A percentile compares a stretch with the other conserved stretches of the same genome.
Evolutionary conservation across 2,329 filamentous ascomycete genomes (phyloP).

Genomic region (Colletotrichum lentis): DNA sequence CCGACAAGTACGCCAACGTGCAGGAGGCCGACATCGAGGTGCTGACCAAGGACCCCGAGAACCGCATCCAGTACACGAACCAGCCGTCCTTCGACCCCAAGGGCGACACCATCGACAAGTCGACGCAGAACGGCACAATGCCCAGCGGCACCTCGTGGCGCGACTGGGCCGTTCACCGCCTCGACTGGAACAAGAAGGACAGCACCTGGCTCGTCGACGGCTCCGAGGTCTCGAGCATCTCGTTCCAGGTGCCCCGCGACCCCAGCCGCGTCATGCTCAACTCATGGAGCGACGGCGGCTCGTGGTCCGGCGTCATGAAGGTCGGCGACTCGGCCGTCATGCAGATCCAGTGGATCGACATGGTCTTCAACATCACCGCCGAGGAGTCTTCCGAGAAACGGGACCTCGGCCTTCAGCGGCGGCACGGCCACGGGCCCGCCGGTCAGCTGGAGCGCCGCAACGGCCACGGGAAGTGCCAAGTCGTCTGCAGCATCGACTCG

Average conservation of each 20-base stretch:
- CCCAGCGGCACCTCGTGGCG: conserved; percentile 57
- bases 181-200: conserved; percentile 65
- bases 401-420: conserved; percentile 3
- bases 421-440: conserved; percentile 20
- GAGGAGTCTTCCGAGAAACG: conserved; percentile 36
- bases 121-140: conserved; percentile 58
- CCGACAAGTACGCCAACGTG: conserved; percentile 48
- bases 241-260: conserved; percentile 63
- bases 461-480: conserved; percentile 39
- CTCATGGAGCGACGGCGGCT: conserved; percentile 68
- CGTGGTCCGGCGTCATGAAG: conserved; percentile 68
- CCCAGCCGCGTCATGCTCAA: conserved; percentile 64
- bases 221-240: conserved; percentile 59
- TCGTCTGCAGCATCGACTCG: conserved; percentile 49
- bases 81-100: conserved; percentile 61
- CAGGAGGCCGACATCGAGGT: conserved; percentile 65
- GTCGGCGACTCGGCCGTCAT: conserved; percentile 59
- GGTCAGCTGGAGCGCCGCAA: conserved; percentile 25
- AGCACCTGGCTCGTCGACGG: conserved; percentile 66
- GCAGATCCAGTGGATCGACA: conserved; percentile 70
- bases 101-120: conserved; percentile 54
- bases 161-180: conserved; percentile 65
- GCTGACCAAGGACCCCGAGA: conserved; percentile 55
- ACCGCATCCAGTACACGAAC: conserved; percentile 65
- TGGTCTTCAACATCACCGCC: conserved; percentile 61